Base-by-base conservation (phyloP, 768 basidiomycete species). In the Leccinum truebloodii region DNA sequence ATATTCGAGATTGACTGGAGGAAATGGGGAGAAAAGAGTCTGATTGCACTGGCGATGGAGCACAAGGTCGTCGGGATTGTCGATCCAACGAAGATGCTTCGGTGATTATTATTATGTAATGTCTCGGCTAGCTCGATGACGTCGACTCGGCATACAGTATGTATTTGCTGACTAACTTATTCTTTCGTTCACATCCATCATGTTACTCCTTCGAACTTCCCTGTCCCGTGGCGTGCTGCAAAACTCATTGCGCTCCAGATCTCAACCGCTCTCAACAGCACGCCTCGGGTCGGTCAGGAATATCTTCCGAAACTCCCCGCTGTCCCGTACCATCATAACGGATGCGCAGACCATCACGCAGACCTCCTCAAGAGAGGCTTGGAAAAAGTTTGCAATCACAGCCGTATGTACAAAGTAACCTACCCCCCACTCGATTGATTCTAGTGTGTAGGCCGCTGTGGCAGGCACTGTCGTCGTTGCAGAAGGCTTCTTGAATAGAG, bases 1-100 rank as follows among this genome's bases (percentile, higher is more conserved):
- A 81, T 92, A 24, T 92, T 89, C 64, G 90, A 91, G 71, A 85
- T 90, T 59, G 86, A 86, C 67, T 92, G 90, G 90, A 87, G 86
- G 71, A 77, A 77, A 39, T 79, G 80, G 62, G 79, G 74, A 30
- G 71, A 76, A 12, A 70, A 82, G 44, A 84, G 87, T 70, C 80
- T 90, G 39, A 79, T 92, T 67, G 87, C 88, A 5, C 69, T 92
- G 64, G 87, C 88, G 20, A 74, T 92, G 67, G 88, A 90, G 71
- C 85, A 83, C 61, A 80, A 80, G 55, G 75, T 80, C 37, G 88
- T 90, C n/a, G 88, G 83, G 6, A 79, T 92, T 35, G 78, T 90
- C 51, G 89, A 92, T 69, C 75, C 84, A 34, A 69, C 76, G 13
- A 82, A 80, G 68, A 76, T 72, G 26, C 62, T 46, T 28, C 59